Evolutionary conservation across 306 rosid species (phyloP).

Genomic region (Lotus japonicus): DNA sequence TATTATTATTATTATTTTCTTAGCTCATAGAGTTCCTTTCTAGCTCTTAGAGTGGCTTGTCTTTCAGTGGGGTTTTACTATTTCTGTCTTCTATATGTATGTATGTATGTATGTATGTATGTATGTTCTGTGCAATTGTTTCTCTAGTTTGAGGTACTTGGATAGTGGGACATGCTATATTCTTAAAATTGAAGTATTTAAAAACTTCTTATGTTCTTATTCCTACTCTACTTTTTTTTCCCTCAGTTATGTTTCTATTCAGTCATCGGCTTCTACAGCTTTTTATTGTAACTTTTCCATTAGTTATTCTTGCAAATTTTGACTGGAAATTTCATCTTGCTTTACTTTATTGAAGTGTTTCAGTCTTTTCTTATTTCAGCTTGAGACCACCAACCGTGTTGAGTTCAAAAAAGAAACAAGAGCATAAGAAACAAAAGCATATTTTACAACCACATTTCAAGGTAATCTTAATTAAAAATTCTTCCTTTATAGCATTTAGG

Average conservation of each 20-base stretch:
- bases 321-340: background rate
- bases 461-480: conserved; percentile 35
- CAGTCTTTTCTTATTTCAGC: conserved; percentile 37
- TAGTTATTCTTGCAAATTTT: background rate
- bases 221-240: background rate
- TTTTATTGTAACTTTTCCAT: no score
- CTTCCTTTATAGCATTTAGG: conserved; percentile 8
- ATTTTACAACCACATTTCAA: conserved; percentile 36
- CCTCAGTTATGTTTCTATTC: background rate
- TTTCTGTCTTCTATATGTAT: no score
- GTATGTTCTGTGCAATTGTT: no score
- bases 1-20: background rate
- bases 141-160: no score
- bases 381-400: conserved; percentile 40
- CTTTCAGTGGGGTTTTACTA: no score
- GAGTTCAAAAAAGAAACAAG: conserved; percentile 52
- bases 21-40: background rate
- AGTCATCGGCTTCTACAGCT: no score
- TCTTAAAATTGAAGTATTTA: no score
- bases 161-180: no score
- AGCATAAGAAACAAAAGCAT: conserved; percentile 49
- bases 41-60: background rate
- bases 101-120: no score
- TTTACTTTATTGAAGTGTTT: conserved; percentile 9
- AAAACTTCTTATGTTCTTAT: no score